These are phyloP conservation scores for Mycena polygramma DNA, from an alignment of 768 basidiomycete genomes.

Conservation along the genomic window DNA sequence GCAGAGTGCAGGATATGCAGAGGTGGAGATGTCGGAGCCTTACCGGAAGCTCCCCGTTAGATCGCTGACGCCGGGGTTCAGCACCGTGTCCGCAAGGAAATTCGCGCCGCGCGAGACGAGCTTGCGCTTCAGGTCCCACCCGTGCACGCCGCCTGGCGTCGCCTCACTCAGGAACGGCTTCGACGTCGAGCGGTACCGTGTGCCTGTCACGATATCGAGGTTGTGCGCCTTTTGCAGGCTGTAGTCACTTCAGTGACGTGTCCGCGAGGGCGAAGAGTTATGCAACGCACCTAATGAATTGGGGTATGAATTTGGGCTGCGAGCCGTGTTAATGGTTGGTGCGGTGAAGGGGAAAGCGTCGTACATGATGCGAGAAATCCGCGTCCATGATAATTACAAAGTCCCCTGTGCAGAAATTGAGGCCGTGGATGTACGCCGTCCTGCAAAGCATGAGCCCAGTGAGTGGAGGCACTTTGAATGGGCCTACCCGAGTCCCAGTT, in stretches of 20 bases:
- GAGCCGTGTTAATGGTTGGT: conserved; percentile 23
- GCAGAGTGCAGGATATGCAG: too few relatives aligned
- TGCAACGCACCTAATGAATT: conserved; percentile 80
- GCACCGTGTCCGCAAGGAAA: conserved; percentile 87
- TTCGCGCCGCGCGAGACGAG: conserved; percentile 91
- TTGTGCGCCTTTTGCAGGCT: conserved; percentile 89
- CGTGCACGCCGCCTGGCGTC: conserved; percentile 87
- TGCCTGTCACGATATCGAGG: conserved; percentile 94
- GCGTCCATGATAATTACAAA: conserved; percentile 99
- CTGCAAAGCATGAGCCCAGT: conserved; percentile 52
- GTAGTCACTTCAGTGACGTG: conserved; percentile 25
- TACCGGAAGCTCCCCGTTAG: conserved; percentile 92
- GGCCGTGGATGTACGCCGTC: conserved; percentile 93
- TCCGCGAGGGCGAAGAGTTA: neutral
- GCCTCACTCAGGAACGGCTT: conserved; percentile 70
- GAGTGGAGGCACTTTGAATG: neutral
- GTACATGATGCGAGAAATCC: conserved; percentile 94
- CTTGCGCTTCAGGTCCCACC: conserved; percentile 94
- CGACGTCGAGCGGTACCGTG: conserved; percentile 80
- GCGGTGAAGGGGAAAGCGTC: conserved; percentile 42
- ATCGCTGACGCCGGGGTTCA: conserved; percentile 90
- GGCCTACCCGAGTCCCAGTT: conserved; percentile 88
- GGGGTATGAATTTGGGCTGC: conserved; percentile 95
- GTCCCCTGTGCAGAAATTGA: conserved; percentile 90
- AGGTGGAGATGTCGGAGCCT: neutral